A percentile compares a stretch with the other conserved stretches of the same genome.
These are phyloP conservation scores for Arthrobotrys musiformis DNA, from an alignment of 2,329 filamentous ascomycete genomes.

Conservation along the genomic window DNA sequence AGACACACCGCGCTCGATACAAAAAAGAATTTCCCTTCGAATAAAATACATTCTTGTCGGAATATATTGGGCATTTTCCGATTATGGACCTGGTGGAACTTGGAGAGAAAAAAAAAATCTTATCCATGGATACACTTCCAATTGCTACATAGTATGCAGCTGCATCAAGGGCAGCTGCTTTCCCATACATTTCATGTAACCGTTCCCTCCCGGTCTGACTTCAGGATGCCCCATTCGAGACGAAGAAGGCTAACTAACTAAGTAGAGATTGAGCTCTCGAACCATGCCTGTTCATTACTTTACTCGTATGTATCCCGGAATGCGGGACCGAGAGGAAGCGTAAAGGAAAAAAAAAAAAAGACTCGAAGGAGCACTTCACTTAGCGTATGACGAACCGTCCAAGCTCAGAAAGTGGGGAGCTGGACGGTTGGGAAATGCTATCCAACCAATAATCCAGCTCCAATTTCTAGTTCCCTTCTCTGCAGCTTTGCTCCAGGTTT, in stretches of 20 bases:
- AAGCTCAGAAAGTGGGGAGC: constrained; percentile 10
- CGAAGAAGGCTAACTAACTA: too few relatives aligned
- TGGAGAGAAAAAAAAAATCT: too few relatives aligned
- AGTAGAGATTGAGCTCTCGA: background rate
- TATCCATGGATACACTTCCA: constrained; percentile 16
- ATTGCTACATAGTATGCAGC: background rate
- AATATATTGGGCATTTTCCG: constrained; percentile 12
- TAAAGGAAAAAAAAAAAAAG: too few relatives aligned
- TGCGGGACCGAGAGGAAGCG: background rate
- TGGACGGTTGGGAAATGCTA: background rate
- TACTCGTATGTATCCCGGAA: constrained; percentile 8
- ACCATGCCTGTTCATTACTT: background rate
- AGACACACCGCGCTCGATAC: constrained; percentile 11
- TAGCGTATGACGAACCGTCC: constrained; percentile 5
- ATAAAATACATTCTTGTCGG: constrained; percentile 33
- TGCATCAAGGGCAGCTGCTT: constrained; percentile 8
- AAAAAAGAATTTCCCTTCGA: background rate
- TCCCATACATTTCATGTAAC: constrained; percentile 9
- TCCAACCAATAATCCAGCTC: constrained; percentile 33
- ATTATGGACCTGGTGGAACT: background rate
- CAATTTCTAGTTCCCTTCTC: background rate
- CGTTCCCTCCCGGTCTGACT: background rate
- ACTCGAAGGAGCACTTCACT: too few relatives aligned
- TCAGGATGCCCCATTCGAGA: background rate
- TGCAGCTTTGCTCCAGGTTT: constrained; percentile 14